phyloP scores from a whole-genome alignment of 208 protist species.

The Leishmania guyanensis region DNA sequence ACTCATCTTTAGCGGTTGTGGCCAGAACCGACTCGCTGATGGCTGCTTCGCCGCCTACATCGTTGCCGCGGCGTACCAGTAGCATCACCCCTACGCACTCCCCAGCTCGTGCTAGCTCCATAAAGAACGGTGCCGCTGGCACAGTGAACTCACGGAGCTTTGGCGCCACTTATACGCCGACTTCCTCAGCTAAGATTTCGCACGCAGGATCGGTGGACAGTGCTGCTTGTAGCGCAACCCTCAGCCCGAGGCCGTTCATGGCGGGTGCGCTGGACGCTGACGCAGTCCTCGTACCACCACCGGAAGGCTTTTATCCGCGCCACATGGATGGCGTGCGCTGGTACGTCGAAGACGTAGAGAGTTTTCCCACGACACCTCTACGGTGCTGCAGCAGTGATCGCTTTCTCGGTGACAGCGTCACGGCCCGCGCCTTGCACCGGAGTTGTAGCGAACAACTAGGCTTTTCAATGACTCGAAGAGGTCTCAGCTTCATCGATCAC shows the following conservation, averaged over 20 bases:
- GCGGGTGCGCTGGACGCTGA: neutral
- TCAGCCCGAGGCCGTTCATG: constrained; percentile 7
- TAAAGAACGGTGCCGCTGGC: neutral
- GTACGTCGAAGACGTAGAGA: constrained; percentile 22
- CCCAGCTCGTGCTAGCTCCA: constrained; percentile 8
- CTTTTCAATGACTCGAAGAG: neutral
- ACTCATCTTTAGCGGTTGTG: neutral
- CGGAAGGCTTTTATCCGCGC: constrained; percentile 56
- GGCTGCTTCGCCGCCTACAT: constrained; percentile 2
- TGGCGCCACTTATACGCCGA: neutral
- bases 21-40: neutral
- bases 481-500: neutral
- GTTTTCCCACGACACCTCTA: constrained; percentile 21
- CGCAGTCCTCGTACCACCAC: constrained; percentile 23
- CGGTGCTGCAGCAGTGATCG: constrained; percentile 8
- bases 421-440: neutral
- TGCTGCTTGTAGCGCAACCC: neutral
- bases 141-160: neutral
- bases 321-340: constrained; percentile 21
- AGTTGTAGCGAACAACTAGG: neutral
- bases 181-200: neutral
- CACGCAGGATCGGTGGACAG: constrained; percentile 11
- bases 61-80: constrained; percentile 25
- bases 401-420: constrained; percentile 13
- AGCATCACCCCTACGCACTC: constrained; percentile 18